phyloP scores from a whole-genome alignment of 2,329 filamentous ascomycete genomes.

The Nemania serpens region DNA sequence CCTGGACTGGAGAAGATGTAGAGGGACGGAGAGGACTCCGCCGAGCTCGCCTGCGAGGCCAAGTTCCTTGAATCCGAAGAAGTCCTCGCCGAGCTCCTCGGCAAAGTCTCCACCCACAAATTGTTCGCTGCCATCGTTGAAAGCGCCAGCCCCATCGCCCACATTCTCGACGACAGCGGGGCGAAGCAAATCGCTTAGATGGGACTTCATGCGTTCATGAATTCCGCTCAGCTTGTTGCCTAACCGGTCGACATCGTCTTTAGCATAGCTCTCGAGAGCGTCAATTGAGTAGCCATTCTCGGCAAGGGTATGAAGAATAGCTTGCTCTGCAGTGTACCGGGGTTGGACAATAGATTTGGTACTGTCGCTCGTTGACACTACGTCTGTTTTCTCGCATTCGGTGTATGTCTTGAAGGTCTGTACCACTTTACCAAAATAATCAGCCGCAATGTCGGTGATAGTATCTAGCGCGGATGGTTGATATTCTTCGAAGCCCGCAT shows the following conservation, averaged over 20 bases:
- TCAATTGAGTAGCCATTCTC: slow-evolving; percentile 85
- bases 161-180: slow-evolving; percentile 83
- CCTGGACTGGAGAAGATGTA: slow-evolving; percentile 90
- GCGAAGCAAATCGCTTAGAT: slow-evolving; percentile 90
- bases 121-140: slow-evolving; percentile 96
- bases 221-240: slow-evolving; percentile 78
- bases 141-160: slow-evolving; percentile 80
- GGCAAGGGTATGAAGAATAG: slow-evolving; percentile 81
- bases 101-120: slow-evolving; percentile 97
- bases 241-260: slow-evolving; percentile 89
- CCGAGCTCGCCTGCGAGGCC: slow-evolving; percentile 92
- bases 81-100: slow-evolving; percentile 96
- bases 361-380: slow-evolving; percentile 47
- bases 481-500: slow-evolving; percentile 94
- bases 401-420: slow-evolving; percentile 80
- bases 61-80: slow-evolving; percentile 96
- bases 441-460: slow-evolving; percentile 84
- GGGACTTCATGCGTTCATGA: slow-evolving; percentile 92
- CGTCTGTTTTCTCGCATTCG: slow-evolving; percentile 77
- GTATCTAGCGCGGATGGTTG: slow-evolving; percentile 92
- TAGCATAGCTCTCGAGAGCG: slow-evolving; percentile 81
- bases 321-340: slow-evolving; percentile 81
- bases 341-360: slow-evolving; percentile 57
- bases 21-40: slow-evolving; percentile 84
- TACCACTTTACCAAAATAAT: slow-evolving; percentile 86